Conservation (phyloP, 345 rosid genomes). For the Citrus glauca region DNA sequence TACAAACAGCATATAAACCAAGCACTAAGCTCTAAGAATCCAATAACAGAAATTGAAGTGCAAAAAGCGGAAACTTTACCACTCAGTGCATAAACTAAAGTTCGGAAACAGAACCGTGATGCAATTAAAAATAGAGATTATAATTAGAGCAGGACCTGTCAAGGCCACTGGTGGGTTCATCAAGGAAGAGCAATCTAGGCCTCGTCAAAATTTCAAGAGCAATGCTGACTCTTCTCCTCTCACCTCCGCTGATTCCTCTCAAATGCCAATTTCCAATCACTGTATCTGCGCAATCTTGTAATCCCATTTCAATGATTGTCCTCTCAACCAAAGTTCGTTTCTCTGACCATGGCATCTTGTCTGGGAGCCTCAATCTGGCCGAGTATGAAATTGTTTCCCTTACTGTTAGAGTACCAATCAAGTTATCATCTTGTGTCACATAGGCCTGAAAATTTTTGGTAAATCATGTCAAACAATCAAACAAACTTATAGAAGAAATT, state of each 20-base stretch:
- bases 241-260: constrained; percentile 93
- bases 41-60: background rate
- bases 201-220: constrained; percentile 94
- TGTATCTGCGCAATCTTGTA: constrained; percentile 93
- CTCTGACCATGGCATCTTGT: constrained; percentile 78
- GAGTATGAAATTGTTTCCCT: constrained; percentile 89
- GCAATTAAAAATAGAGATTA: background rate
- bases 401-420: constrained; percentile 89
- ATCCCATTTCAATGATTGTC: constrained; percentile 90
- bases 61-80: background rate
- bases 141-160: constrained; percentile 50
- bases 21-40: too few species aligned
- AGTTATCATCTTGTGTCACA: constrained; percentile 96
- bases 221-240: constrained; percentile 89
- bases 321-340: constrained; percentile 78
- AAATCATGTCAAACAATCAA: background rate
- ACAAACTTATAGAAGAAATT: background rate
- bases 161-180: constrained; percentile 96
- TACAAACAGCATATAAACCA: too few species aligned
- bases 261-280: constrained; percentile 95
- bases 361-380: constrained; percentile 85
- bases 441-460: constrained; percentile 51
- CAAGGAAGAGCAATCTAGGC: constrained; percentile 90
- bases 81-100: too few species aligned
- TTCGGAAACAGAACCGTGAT: background rate